Percentiles rank a stretch among this genome's conserved stretches.
phyloP scores from a whole-genome alignment of 83 land plant genomes.

The Picea abies region DNA sequence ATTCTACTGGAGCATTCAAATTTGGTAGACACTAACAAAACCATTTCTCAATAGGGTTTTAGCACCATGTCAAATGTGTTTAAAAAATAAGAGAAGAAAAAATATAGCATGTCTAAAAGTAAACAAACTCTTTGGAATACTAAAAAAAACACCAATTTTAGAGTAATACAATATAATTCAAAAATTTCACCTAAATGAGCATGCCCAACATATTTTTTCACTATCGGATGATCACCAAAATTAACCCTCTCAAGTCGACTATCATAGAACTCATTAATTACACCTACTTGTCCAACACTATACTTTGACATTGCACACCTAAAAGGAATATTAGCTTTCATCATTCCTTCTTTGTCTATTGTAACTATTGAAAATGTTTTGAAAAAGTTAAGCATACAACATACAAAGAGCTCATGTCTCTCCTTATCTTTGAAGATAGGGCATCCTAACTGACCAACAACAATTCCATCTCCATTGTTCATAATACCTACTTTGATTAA shows the following conservation, averaged over 20 bases:
- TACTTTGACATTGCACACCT: neutral
- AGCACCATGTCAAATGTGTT: constrained; percentile 12
- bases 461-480: constrained; percentile 19
- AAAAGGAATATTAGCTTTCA: constrained; percentile 11
- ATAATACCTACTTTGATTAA: constrained; percentile 3
- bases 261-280: neutral
- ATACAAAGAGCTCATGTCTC: constrained; percentile 15
- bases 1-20: constrained; percentile 14
- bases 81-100: neutral
- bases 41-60: constrained; percentile 16
- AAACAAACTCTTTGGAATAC: neutral
- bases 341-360: constrained; percentile 10
- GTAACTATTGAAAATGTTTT: constrained; percentile 5
- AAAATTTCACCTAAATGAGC: constrained; percentile 27
- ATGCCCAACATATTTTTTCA: neutral
- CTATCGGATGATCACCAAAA: constrained; percentile 23
- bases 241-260: constrained; percentile 11
- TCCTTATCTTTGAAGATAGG: too few species aligned
- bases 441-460: neutral
- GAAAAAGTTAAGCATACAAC: constrained; percentile 19
- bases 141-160: constrained; percentile 14
- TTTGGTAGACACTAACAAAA: constrained; percentile 22
- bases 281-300: neutral
- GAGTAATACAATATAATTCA: constrained; percentile 2
- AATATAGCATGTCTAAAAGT: neutral